Evolutionary conservation across 1,139 yeast species (phyloP).

Genomic region (Candida labiduridarum): DNA sequence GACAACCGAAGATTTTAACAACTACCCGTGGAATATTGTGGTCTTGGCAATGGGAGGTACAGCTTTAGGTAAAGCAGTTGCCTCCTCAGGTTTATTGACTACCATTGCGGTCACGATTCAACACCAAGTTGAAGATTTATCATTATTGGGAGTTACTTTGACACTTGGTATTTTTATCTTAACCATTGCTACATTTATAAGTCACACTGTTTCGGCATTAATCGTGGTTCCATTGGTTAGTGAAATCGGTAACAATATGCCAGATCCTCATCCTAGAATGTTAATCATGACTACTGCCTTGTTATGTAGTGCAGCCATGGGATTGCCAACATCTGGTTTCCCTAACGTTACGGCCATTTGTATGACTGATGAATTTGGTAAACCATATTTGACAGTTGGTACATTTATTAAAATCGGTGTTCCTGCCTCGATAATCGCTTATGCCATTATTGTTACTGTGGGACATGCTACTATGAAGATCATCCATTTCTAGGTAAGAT

Average conservation of each 20-base stretch:
- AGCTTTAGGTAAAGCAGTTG: slow-evolving; percentile 73
- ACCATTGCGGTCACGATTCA: slow-evolving; percentile 65
- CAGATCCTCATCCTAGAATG: slow-evolving; percentile 58
- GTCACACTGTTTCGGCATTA: slow-evolving; percentile 78
- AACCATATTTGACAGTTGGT: slow-evolving; percentile 63
- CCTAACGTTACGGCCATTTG: slow-evolving; percentile 82
- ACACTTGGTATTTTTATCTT: slow-evolving; percentile 68
- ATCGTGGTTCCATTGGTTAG: slow-evolving; percentile 70
- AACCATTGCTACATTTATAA: slow-evolving; percentile 72
- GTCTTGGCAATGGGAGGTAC: slow-evolving; percentile 80
- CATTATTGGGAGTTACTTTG: slow-evolving; percentile 60
- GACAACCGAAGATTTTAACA: slow-evolving; percentile 66
- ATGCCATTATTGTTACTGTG: slow-evolving; percentile 56
- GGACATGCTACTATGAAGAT: slow-evolving; percentile 69
- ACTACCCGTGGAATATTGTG: slow-evolving; percentile 78
- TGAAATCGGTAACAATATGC: slow-evolving; percentile 63
- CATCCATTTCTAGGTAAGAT: slow-evolving; percentile 34
- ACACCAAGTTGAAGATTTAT: slow-evolving; percentile 54
- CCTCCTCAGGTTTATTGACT: slow-evolving; percentile 66
- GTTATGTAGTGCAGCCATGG: slow-evolving; percentile 77
- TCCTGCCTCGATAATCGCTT: slow-evolving; percentile 62
- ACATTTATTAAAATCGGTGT: slow-evolving; percentile 74
- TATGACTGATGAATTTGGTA: slow-evolving; percentile 72
- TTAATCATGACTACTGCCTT: slow-evolving; percentile 69
- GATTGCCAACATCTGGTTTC: slow-evolving; percentile 74